Base-by-base conservation (phyloP, 768 basidiomycete species). In the Termitomyces sp. region DNA sequence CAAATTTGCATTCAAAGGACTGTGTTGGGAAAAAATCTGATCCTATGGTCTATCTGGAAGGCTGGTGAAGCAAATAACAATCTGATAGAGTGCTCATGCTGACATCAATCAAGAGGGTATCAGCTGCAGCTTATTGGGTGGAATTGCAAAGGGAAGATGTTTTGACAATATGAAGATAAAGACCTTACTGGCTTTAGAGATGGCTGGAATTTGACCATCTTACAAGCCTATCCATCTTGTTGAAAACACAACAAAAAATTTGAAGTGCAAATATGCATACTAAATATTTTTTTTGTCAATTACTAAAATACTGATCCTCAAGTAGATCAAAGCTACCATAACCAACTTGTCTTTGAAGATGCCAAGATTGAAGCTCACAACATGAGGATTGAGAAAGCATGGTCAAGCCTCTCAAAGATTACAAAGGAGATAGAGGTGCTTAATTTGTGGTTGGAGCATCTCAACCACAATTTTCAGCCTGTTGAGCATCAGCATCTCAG, bases 1-100 rank as follows among this genome's bases (percentile, higher is more conserved):
- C n/a, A 61, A 67, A 17, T 75, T 74, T 57, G 70, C 66, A 0
- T 66, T 72, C 31, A 40, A 65, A 3, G 73, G 54, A 1, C 61
- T 75, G 17, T 75, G 73, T 59, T 75, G 73, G 73, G 66, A 67
- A 45, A 66, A 63, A 25, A 71, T 46, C 65, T 57, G n/a, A 72
- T 74, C 14, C 70, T 70, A 0, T 20, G 42, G 10, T 34, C 38
- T 3, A 62, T 75, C 1, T 75, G 73, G 74, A 49, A 63, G 20
- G 65, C 62, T 4, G 69, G 69, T 0, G 58, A 71, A 14, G 29
- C 45, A 0, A 71, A 63, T 9, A 73, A 60, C 7, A 75, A 75
- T 46, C 17, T 72, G 0, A 66, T 70, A 47, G 72, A 52, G 49
- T n/a, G 51, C 66, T 1, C 72, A 74, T 59, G 54, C 63, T 0